Evolutionary conservation across 164 flowering plant species (phyloP), one percentile per base, ranked within the genome.

Genomic region (Nelumbo lutea): DNA sequence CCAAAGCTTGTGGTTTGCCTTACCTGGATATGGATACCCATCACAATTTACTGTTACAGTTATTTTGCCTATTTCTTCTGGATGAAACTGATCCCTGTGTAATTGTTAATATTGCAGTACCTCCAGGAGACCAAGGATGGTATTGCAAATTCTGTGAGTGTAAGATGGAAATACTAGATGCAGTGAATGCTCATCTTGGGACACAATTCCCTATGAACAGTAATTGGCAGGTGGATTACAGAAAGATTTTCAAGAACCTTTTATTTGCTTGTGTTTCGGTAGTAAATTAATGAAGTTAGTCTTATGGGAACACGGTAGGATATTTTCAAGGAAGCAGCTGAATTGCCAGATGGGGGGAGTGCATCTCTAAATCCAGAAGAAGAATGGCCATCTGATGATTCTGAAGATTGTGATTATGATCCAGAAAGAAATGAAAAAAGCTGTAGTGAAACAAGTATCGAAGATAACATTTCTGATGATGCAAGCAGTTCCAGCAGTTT

Each of bases 301-400:
- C 15, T 39, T 53, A 5, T 69, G 60, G 51, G 39, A n/a, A 57
- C 47, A 52, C 38, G 57, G 70, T 68, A 95, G 99, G 96, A 95
- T 68, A 74, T 95, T 65, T 95, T 95, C 80, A 80, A 79, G 79
- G 97, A 91, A 81, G 97, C 86, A 81, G 94, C 96, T 69, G 74
- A 73, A 14, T 68, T 75, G 9, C 79, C 86, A 68, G 90, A 85
- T 72, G 84, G 76, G 66, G 83, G 74, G 55, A 80, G 66, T 75
- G 64, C 64, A n/a, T 46, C 76, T 15, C 59, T 82, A 14, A 78
- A 78, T 76, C 83, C 75, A 46, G 96, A 81, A 62, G 87, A 79
- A 68, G 89, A 86, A 4, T 95, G 97, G 97, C 99, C 99, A 38
- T 93, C 97, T 41, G 99, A 95, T 84, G 99, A 95, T 77, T 89